Percentiles rank a stretch among this genome's conserved stretches.
Evolutionary conservation across 495 filamentous ascomycete species (phyloP).

Genomic region (Penicillium desertorum): DNA sequence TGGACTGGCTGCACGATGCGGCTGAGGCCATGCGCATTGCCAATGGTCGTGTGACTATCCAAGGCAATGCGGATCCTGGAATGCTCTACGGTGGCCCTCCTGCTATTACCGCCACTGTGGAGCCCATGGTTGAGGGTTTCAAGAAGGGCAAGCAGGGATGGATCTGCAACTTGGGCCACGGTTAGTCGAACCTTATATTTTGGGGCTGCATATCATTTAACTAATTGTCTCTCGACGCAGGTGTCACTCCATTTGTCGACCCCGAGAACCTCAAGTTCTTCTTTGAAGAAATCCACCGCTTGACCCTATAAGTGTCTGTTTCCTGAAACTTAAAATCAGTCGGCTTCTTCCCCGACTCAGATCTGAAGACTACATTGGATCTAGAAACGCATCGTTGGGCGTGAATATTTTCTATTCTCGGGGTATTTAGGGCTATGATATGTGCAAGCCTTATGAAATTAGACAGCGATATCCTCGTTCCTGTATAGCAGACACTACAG

Average conservation of each 20-base stretch:
- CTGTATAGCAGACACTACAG: conserved; percentile 39
- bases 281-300: conserved; percentile 86
- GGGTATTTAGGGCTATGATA: conserved; percentile 12
- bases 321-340: conserved; percentile 1
- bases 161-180: conserved; percentile 89
- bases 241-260: conserved; percentile 89
- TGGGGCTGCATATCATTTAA: conserved; percentile 5
- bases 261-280: conserved; percentile 90
- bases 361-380: conserved; percentile 1
- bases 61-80: conserved; percentile 95
- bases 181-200: conserved; percentile 46
- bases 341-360: conserved; percentile 15
- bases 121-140: conserved; percentile 85
- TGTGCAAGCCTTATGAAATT: conserved; percentile 44
- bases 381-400: neutral
- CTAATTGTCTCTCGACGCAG: conserved; percentile 40
- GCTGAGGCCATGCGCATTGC: conserved; percentile 77
- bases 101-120: conserved; percentile 75
- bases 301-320: conserved; percentile 27
- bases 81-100: conserved; percentile 80
- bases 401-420: neutral
- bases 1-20: conserved; percentile 94
- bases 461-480: conserved; percentile 75
- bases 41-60: conserved; percentile 72
- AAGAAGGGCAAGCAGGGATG: conserved; percentile 81